Base-by-base conservation (phyloP, 176 grass and related monocot genomes). In the Dendrocalamus sinicus region DNA sequence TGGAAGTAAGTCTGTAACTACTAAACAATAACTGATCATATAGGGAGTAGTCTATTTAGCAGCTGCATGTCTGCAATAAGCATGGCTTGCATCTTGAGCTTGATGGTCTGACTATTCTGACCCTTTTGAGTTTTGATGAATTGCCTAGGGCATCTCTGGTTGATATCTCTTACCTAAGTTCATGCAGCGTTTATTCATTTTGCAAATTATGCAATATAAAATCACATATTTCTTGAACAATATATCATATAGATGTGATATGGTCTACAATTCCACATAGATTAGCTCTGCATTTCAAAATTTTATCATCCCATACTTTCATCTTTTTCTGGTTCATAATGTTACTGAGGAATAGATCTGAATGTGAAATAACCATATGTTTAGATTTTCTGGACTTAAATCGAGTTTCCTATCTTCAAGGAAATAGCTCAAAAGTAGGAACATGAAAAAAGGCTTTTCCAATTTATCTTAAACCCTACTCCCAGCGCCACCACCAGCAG, bases 31-130 rank as follows among this genome's bases (percentile, higher is more conserved):
- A 28, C 17, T 46, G 16, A 0, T 30, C 63, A 47, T 58, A 23
- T 26, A 40, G 54, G 48, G 28, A 70, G 16, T 16, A 64, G 12
- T 61, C 9, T 77, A 74, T 64, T 19, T 1, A 73, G 58, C 8
- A 69, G 52, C 44, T 71, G 35, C 53, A 24, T 57, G 48, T 65
- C 8, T 76, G 22, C 14, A 52, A 66, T 69, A 44, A 60, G 43
- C 30, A 69, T 76, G 15, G 15, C 22, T 17, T 63, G 28, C 47
- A 67, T 80, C 35, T 84, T 68, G 41, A 75, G 17, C 82, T 61
- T 89, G 20, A 66, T 50, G 44, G 23, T 59, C 5, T 73, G 22
- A 66, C 20, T 47, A 68, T 80, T 84, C 24, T 80, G 61, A 80
- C 46, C 26, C 37, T 80, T 84, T 44, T 67, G 15, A 74, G 37